Percentiles rank a stretch among this genome's conserved stretches.
phyloP scores from a whole-genome alignment of 1,139 yeast genomes.

The Sugiyamaella grinbergsii region DNA sequence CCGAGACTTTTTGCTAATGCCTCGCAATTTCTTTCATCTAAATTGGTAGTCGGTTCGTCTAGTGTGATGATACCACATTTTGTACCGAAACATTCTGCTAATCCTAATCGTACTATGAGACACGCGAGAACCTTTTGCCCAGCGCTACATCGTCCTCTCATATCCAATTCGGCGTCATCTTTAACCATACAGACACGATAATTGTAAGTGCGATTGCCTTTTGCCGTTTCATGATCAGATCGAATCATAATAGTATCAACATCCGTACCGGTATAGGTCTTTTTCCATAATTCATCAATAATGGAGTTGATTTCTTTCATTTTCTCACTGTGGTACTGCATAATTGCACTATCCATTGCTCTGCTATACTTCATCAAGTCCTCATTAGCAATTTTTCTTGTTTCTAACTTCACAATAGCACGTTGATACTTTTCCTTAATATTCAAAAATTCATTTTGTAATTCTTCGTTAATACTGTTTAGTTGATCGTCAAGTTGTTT shows the following conservation, averaged over 20 bases:
- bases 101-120: constrained; percentile 83
- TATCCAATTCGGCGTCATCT: constrained; percentile 87
- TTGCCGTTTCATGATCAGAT: constrained; percentile 66
- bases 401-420: constrained; percentile 76
- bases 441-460: constrained; percentile 68
- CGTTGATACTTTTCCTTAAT: constrained; percentile 64
- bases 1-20: constrained; percentile 81
- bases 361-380: constrained; percentile 81
- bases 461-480: constrained; percentile 55
- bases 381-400: constrained; percentile 75
- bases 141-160: constrained; percentile 98
- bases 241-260: constrained; percentile 86
- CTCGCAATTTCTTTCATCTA: constrained; percentile 87
- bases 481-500: constrained; percentile 81
- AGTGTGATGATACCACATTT: constrained; percentile 94
- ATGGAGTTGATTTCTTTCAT: constrained; percentile 92
- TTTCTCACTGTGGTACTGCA: constrained; percentile 87
- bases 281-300: constrained; percentile 88
- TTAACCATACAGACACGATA: constrained; percentile 95
- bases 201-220: constrained; percentile 71
- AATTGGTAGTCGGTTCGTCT: constrained; percentile 97
- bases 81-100: constrained; percentile 94
- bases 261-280: constrained; percentile 93
- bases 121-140: constrained; percentile 97
- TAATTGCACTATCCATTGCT: constrained; percentile 89